Percentiles rank a stretch among this genome's conserved stretches.
These are phyloP conservation scores for Nakaseomyces nivariensis DNA, from an alignment of 1,139 yeast genomes.

Conservation along the genomic window DNA sequence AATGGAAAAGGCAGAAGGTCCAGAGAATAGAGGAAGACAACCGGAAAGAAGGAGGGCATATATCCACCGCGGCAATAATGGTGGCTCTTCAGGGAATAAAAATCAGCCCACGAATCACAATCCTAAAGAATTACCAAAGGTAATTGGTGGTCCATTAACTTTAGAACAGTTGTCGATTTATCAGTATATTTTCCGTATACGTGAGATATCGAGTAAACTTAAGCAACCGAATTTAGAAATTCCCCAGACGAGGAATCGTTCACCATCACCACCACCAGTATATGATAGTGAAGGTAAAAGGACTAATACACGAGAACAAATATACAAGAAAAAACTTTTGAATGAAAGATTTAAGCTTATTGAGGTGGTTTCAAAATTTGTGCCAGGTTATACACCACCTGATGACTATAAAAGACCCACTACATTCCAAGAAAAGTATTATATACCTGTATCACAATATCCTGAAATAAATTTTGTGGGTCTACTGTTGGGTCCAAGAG, in stretches of 20 bases:
- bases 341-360: conserved; percentile 72
- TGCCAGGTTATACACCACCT: conserved; percentile 81
- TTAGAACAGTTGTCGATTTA: conserved; percentile 81
- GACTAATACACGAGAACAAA: conserved; percentile 68
- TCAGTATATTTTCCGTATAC: conserved; percentile 63
- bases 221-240: conserved; percentile 36
- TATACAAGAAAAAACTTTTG: conserved; percentile 54
- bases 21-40: conserved; percentile 1
- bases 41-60: not conserved
- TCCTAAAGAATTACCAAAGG: conserved; percentile 29
- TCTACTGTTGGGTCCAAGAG: conserved; percentile 87
- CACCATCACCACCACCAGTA: conserved; percentile 89
- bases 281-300: conserved; percentile 80
- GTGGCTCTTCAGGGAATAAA: not conserved
- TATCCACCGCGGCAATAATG: not conserved
- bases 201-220: conserved; percentile 62
- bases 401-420: conserved; percentile 64
- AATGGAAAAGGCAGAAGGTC: not conserved
- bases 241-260: conserved; percentile 35
- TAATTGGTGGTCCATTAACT: conserved; percentile 48
- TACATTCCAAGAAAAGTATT: conserved; percentile 69
- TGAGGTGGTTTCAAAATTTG: conserved; percentile 56
- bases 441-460: conserved; percentile 75
- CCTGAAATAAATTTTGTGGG: conserved; percentile 95
- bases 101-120: not conserved